Evolutionary conservation across 257 asterid genomes (phyloP).

Genomic region (Solanum tarijense): DNA sequence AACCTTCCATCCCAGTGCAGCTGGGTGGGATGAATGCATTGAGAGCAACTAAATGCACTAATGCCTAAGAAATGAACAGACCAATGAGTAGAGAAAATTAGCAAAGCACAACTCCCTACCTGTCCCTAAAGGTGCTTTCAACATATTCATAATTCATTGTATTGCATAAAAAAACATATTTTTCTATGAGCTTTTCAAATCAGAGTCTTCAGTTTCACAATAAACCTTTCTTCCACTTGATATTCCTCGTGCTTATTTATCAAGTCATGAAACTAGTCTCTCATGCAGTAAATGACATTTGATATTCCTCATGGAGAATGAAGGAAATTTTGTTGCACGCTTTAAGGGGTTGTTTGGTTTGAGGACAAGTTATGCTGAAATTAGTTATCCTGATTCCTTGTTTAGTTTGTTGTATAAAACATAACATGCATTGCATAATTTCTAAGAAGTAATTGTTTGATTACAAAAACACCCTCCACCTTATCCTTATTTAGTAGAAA

Average conservation of each 20-base stretch:
- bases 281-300: neutral
- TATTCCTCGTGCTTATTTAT: neutral
- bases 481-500: too few relatives aligned
- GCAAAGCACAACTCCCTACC: neutral
- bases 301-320: neutral
- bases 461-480: neutral
- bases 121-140: neutral
- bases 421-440: too few relatives aligned
- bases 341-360: neutral
- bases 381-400: neutral
- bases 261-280: neutral
- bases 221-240: neutral
- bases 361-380: neutral
- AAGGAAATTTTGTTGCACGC: neutral
- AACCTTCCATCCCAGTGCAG: neutral
- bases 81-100: too few relatives aligned
- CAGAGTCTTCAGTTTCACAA: neutral
- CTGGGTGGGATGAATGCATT: neutral
- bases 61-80: too few relatives aligned
- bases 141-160: neutral
- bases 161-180: neutral
- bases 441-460: neutral
- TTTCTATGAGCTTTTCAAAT: neutral
- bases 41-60: neutral
- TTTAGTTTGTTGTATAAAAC: neutral